Conservation (phyloP, 176 grass and related monocot species). For the Tillandsia leiboldiana region DNA sequence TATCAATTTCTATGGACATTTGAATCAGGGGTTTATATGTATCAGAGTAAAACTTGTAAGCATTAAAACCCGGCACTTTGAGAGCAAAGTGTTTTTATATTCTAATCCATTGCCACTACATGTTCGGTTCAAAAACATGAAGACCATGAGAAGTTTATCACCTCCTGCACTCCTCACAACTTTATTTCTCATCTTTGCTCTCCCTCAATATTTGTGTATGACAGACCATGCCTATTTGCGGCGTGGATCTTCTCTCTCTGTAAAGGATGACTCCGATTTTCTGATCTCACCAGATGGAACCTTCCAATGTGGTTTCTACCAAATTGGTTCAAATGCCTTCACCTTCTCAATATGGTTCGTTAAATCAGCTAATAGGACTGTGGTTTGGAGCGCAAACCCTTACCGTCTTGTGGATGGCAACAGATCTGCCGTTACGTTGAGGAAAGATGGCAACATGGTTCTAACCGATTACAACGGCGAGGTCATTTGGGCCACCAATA, state of each 20-base stretch:
- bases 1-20: too few relatives aligned
- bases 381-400: slow-evolving; percentile 35
- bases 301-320: slow-evolving; percentile 41
- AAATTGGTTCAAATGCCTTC: slow-evolving; percentile 17
- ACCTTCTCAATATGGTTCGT: slow-evolving; percentile 55
- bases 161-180: slow-evolving; percentile 1
- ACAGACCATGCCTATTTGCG: slow-evolving; percentile 13
- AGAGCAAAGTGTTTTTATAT: neutral
- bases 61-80: neutral
- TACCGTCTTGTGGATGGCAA: slow-evolving; percentile 23
- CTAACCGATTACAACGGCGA: slow-evolving; percentile 23
- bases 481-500: slow-evolving; percentile 31
- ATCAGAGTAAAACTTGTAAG: neutral
- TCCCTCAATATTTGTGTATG: slow-evolving; percentile 1
- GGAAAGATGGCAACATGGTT: slow-evolving; percentile 32
- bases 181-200: slow-evolving; percentile 16
- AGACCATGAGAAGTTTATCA: neutral
- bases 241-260: slow-evolving; percentile 15
- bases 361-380: slow-evolving; percentile 15
- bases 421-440: slow-evolving; percentile 18
- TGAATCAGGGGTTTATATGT: too few relatives aligned
- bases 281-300: slow-evolving; percentile 22
- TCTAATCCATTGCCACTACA: neutral
- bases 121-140: neutral
- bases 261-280: slow-evolving; percentile 20